Base-by-base conservation (phyloP, 1,284 basidiomycete species). In the Heterobasidion annosum region DNA sequence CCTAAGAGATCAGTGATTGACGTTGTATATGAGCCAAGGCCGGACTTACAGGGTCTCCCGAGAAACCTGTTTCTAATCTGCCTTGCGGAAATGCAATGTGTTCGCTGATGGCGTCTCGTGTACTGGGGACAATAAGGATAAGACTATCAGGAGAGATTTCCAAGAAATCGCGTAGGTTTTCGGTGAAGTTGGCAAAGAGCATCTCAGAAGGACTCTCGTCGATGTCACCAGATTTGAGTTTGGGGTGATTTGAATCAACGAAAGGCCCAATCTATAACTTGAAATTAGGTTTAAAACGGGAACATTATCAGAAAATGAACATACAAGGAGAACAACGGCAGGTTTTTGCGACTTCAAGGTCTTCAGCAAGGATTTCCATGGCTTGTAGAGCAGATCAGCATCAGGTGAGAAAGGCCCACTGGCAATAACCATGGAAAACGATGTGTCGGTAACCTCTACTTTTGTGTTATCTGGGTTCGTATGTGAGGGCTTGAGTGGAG, bases 21-120 rank as follows among this genome's bases (percentile, higher is more conserved):
- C 2, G 37, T n/a, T 40, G 2, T 40, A 0, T 3, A 40, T n/a
- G 37, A 40, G 37, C 10, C 6, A 4, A n/a, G 37, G n/a, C 10
- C n/a, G 10, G 37, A 7, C 37, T 33, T 58, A 86, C 85, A 2
- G 75, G 67, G 63, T 83, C 74, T 32, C 56, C 64, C 56, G 70
- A 69, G 18, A 77, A 65, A 34, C 71, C 68, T 45, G 72, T 67
- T 33, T 73, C 71, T 34, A 96, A 70, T 59, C 88, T 84, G 33
- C 82, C 78, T 67, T 99, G 97, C 0, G 97, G 97, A 67, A 85
- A 97, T 12, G 91, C 92, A 1, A 81, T 79, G 65, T 97, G 93
- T 48, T 78, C 71, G 62, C 82, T 89, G 57, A 93, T 70, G 15
- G 96, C 67, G 65, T 99, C 96, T 37, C 85, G 76, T 9, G 91